Conservation (phyloP, 257 asterid species). For the Marsdenia floribunda region DNA sequence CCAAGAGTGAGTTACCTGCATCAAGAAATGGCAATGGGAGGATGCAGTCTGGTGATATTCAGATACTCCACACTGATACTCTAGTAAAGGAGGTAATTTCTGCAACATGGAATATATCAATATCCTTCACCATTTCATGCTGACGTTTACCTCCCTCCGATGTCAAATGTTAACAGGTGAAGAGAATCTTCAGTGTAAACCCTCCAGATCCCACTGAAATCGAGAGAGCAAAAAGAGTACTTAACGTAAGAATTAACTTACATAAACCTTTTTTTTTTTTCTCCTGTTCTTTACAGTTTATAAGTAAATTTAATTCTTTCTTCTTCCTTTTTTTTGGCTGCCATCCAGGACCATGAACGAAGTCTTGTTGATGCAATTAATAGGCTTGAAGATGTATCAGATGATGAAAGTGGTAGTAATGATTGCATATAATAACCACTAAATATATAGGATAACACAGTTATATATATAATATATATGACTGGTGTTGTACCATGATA, state of each 20-base stretch:
- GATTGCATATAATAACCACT: conserved; percentile 4
- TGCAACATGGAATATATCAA: conserved; percentile 1
- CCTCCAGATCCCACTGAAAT: conserved; percentile 54
- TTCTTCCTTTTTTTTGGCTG: not conserved
- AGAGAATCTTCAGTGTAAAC: conserved; percentile 47
- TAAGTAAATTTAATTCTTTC: too few relatives aligned
- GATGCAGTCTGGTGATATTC: conserved; percentile 46
- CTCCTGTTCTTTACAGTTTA: too few relatives aligned
- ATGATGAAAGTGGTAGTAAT: conserved; percentile 33
- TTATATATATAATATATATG: too few relatives aligned
- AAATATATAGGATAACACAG: not conserved
- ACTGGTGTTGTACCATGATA: not conserved
- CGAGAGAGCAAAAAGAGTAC: conserved; percentile 59
- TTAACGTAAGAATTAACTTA: conserved; percentile 32
- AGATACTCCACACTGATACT: conserved; percentile 61
- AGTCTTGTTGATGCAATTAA: conserved; percentile 22
- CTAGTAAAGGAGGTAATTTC: conserved; percentile 55
- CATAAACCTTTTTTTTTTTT: not conserved
- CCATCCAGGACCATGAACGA: conserved; percentile 28
- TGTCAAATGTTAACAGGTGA: conserved; percentile 37
- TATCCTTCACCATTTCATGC: not conserved
- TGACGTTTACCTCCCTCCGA: not conserved
- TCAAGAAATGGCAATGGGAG: conserved; percentile 51
- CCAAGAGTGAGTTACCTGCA: conserved; percentile 45
- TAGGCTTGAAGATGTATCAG: conserved; percentile 25